A percentile compares a stretch with the other conserved stretches of the same genome.
phyloP scores from a whole-genome alignment of 495 filamentous ascomycete species.

The Apiosordaria backusii region DNA sequence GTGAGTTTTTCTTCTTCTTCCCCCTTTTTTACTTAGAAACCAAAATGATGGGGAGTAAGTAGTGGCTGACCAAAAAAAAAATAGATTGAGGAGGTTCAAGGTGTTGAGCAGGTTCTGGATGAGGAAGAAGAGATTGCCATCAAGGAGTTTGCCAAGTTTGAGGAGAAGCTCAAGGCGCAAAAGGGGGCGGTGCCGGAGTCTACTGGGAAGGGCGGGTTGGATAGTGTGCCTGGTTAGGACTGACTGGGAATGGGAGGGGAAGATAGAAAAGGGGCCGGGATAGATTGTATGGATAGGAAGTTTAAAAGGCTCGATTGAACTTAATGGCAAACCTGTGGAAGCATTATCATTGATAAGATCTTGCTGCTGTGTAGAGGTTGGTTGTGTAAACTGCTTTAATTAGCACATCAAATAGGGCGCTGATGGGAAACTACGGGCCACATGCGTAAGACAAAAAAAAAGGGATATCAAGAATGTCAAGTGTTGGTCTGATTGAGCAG shows the following conservation, averaged over 20 bases:
- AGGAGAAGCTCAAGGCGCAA: slow-evolving; percentile 83
- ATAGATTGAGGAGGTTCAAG: slow-evolving; percentile 93
- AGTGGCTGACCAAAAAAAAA: slow-evolving; percentile 16
- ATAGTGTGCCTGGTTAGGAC: slow-evolving; percentile 52
- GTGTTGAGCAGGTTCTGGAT: slow-evolving; percentile 86
- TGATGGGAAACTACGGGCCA: no score
- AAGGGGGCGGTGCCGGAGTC: slow-evolving; percentile 55
- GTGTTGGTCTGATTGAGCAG: no score
- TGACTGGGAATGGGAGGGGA: not conserved
- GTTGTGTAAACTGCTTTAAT: not conserved
- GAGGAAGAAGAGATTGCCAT: slow-evolving; percentile 88
- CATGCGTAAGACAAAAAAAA: no score
- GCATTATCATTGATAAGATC: no score
- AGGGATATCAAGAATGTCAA: no score
- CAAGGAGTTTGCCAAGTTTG: slow-evolving; percentile 90
- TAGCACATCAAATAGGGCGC: no score
- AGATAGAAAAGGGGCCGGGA: not conserved
- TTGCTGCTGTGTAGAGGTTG: not conserved
- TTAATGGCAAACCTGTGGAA: not conserved
- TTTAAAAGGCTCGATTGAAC: not conserved
- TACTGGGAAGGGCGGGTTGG: slow-evolving; percentile 66
- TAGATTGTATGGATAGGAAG: not conserved
- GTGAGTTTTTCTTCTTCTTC: slow-evolving; percentile 33
- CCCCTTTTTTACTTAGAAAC: not conserved
- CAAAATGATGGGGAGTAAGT: not conserved